Conservation (phyloP, 768 basidiomycete species). For the Boletellus ananiceps region DNA sequence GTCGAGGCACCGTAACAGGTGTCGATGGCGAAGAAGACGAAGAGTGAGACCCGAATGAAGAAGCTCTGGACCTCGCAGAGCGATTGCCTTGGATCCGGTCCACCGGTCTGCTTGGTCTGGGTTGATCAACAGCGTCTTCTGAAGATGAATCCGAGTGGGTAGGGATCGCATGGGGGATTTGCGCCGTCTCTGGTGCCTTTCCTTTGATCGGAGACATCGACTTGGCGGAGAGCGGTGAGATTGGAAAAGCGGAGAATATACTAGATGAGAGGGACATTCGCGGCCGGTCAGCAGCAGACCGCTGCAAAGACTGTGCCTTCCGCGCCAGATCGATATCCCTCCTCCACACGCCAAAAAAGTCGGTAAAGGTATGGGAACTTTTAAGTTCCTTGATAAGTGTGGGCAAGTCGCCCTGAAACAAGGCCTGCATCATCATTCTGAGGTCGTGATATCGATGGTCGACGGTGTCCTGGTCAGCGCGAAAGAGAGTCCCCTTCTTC, state of each 20-base stretch:
- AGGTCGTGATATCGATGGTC: slow-evolving; percentile 62
- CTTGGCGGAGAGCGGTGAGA: slow-evolving; percentile 22
- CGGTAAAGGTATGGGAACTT: slow-evolving; percentile 49
- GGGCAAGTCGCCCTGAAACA: slow-evolving; percentile 61
- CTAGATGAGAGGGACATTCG: slow-evolving; percentile 49
- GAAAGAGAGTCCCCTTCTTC: slow-evolving; percentile 70
- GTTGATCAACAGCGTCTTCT: slow-evolving; percentile 12
- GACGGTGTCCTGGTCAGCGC: slow-evolving; percentile 60
- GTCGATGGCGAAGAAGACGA: slow-evolving; percentile 27
- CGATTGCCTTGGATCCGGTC: slow-evolving; percentile 2
- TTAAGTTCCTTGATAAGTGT: slow-evolving; percentile 64
- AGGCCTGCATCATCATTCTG: slow-evolving; percentile 48
- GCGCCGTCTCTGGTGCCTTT: slow-evolving; percentile 7
- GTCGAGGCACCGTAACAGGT: slow-evolving; percentile 14
- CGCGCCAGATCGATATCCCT: slow-evolving; percentile 59
- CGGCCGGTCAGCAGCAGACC: slow-evolving; percentile 20
- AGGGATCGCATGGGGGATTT: neutral
- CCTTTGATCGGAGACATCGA: slow-evolving; percentile 9
- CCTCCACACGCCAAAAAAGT: slow-evolving; percentile 80
- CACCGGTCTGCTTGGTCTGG: slow-evolving; percentile 4
- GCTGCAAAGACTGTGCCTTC: slow-evolving; percentile 30
- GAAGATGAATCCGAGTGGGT: slow-evolving; percentile 25
- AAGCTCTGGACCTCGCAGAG: slow-evolving; percentile 18
- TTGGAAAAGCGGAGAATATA: slow-evolving; percentile 53
- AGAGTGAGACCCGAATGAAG: slow-evolving; percentile 22